Conservation (phyloP, 371 early-diverging fungal species). For the Fennellomyces sp. region DNA sequence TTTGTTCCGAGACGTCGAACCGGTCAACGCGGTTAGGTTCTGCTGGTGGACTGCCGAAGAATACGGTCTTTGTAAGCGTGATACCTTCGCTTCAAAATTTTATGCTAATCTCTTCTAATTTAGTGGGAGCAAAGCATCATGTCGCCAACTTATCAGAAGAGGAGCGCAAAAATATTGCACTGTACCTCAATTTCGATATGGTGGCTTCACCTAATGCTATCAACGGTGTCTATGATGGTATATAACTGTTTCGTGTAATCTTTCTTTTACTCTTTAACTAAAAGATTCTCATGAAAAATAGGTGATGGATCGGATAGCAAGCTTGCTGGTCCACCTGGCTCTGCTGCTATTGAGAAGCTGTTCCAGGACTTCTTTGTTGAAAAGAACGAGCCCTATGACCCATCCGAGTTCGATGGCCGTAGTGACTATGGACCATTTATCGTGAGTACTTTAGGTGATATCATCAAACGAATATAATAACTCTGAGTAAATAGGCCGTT, state of each 20-base stretch:
- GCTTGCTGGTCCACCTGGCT: conserved; percentile 33
- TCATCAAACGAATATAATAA: not conserved
- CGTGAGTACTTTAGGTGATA: conserved; percentile 36
- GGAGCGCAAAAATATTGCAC: conserved; percentile 48
- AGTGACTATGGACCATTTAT: conserved; percentile 56
- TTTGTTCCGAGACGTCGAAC: conserved; percentile 30
- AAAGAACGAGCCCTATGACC: conserved; percentile 40
- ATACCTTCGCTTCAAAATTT: not conserved
- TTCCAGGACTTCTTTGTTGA: conserved; percentile 62
- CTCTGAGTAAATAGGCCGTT: conserved; percentile 2
- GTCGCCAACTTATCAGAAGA: conserved; percentile 29
- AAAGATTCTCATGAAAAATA: too few relatives aligned
- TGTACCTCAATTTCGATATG: conserved; percentile 82
- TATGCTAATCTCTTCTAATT: not conserved
- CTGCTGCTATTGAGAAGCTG: conserved; percentile 53
- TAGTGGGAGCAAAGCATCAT: conserved; percentile 72
- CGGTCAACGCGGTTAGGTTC: conserved; percentile 45
- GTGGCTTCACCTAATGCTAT: conserved; percentile 78
- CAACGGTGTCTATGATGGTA: conserved; percentile 38
- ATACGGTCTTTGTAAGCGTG: not conserved
- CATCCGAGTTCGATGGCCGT: conserved; percentile 35
- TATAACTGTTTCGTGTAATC: not conserved
- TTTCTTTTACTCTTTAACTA: not conserved
- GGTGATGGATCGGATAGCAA: conserved; percentile 45
- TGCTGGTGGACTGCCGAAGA: conserved; percentile 83